Evolutionary conservation across 1,139 yeast species (phyloP).

Genomic region (Candida sojae): DNA sequence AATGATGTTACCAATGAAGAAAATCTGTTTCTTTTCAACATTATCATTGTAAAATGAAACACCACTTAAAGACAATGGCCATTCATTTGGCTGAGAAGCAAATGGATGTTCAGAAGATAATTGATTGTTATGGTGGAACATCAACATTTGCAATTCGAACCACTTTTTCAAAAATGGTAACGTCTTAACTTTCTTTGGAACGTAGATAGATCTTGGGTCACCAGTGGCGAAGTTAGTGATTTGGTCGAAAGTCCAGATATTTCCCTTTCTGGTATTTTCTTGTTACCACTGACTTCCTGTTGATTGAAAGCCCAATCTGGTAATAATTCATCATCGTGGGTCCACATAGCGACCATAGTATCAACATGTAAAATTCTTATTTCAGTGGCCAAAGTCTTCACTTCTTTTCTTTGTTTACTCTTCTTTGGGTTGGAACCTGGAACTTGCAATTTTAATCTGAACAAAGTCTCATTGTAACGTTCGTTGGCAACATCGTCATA

Average conservation of each 20-base stretch:
- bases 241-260: constrained; percentile 76
- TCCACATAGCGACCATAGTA: constrained; percentile 94
- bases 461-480: constrained; percentile 69
- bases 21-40: constrained; percentile 67
- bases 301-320: constrained; percentile 96
- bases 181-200: constrained; percentile 56
- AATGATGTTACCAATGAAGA: constrained; percentile 83
- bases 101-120: constrained; percentile 90
- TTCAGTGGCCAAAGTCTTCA: constrained; percentile 70
- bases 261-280: constrained; percentile 65
- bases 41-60: constrained; percentile 95
- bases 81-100: constrained; percentile 87
- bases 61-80: constrained; percentile 94
- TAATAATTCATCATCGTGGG: constrained; percentile 75
- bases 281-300: constrained; percentile 94
- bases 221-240: constrained; percentile 57
- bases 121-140: constrained; percentile 92
- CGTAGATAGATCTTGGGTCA: constrained; percentile 62
- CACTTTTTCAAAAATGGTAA: constrained; percentile 83
- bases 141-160: constrained; percentile 81
- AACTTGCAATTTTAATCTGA: constrained; percentile 61
- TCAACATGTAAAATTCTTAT: constrained; percentile 78
- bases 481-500: constrained; percentile 53
- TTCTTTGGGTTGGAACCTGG: constrained; percentile 39
- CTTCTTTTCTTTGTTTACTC: constrained; percentile 40